Evolutionary conservation across 2,329 filamentous ascomycete species (phyloP).

Genomic region (Tolypocladium tropicale): DNA sequence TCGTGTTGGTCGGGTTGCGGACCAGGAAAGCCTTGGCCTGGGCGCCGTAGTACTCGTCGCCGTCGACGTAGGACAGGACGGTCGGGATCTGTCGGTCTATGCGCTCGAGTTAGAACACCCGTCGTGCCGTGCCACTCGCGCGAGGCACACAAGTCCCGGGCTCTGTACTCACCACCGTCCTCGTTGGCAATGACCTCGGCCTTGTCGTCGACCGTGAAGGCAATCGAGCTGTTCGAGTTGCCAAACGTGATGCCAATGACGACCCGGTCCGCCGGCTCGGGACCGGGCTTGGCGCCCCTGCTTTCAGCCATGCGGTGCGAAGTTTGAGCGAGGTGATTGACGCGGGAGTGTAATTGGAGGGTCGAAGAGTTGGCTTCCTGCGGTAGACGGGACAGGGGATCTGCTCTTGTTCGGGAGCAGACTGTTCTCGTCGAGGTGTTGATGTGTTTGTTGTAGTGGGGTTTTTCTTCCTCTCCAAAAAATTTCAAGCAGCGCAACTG

Average conservation of each 20-base stretch:
- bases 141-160: background rate
- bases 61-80: conserved; percentile 86
- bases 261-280: conserved; percentile 47
- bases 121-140: background rate
- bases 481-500: conserved; percentile 8
- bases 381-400: conserved; percentile 1
- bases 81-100: conserved; percentile 93
- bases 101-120: conserved; percentile 1
- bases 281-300: conserved; percentile 29
- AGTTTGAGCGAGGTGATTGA: conserved; percentile 1
- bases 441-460: conserved; percentile 3
- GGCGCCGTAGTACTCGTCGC: conserved; percentile 91
- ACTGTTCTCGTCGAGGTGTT: background rate
- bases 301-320: conserved; percentile 34
- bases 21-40: conserved; percentile 92
- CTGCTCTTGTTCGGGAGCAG: background rate
- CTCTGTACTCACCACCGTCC: conserved; percentile 64
- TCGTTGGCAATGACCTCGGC: conserved; percentile 98
- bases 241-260: conserved; percentile 96
- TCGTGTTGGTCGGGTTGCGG: conserved; percentile 84
- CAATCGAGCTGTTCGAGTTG: conserved; percentile 97
- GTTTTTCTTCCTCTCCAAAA: conserved; percentile 8
- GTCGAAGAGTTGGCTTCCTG: background rate
- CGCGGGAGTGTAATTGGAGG: background rate
- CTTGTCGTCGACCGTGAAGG: conserved; percentile 86